phyloP scores from a whole-genome alignment of 2,329 filamentous ascomycete species.

The Cryphonectria naterciae region DNA sequence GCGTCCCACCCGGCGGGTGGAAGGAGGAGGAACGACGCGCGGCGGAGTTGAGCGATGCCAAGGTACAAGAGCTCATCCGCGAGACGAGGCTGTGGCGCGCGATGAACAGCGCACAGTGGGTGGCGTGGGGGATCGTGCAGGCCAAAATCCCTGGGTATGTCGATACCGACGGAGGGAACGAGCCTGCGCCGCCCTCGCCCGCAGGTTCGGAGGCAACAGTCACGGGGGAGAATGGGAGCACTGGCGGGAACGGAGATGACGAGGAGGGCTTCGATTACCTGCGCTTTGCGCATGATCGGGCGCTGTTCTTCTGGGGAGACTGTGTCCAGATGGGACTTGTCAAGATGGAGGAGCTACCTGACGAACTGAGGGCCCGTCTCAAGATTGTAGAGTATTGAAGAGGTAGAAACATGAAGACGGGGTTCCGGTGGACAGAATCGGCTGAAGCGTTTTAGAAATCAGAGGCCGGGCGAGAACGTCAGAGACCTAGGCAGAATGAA shows the following conservation, averaged over 20 bases:
- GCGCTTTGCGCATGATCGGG: conserved; percentile 85
- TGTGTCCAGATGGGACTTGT: conserved; percentile 77
- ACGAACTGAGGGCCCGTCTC: conserved; percentile 63
- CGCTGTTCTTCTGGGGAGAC: conserved; percentile 94
- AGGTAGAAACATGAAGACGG: conserved; percentile 21
- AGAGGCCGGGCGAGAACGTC: neutral
- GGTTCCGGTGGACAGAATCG: neutral
- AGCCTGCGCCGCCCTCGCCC: conserved; percentile 32
- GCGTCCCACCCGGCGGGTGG: conserved; percentile 58
- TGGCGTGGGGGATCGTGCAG: conserved; percentile 96
- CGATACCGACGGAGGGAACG: conserved; percentile 50
- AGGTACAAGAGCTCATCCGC: conserved; percentile 71
- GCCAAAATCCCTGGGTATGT: conserved; percentile 77
- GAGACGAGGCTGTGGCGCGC: conserved; percentile 86
- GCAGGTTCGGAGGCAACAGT: conserved; percentile 33
- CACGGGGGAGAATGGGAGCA: conserved; percentile 31
- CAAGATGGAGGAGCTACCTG: conserved; percentile 74
- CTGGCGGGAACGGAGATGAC: conserved; percentile 52
- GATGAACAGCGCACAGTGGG: conserved; percentile 88
- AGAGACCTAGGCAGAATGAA: neutral
- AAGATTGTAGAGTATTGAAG: conserved; percentile 70
- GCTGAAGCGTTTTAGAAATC: neutral
- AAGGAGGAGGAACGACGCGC: conserved; percentile 64
- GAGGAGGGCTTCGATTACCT: conserved; percentile 91
- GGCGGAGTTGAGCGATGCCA: conserved; percentile 67